Evolutionary conservation across 2,329 filamentous ascomycete genomes (phyloP).

Genomic region (Boeremia lycopersici): DNA sequence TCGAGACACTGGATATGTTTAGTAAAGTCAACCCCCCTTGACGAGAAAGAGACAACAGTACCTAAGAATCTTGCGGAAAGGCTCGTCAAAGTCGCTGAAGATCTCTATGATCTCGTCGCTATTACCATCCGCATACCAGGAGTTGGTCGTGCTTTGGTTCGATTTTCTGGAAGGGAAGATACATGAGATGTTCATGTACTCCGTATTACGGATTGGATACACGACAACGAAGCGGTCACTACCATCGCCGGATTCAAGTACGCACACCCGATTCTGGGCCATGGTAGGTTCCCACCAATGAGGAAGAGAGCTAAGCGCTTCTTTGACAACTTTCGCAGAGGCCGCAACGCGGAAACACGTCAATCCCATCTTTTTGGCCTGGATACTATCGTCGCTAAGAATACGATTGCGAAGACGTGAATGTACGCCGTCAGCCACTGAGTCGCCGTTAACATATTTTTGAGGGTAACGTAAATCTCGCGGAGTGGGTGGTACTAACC

Average conservation of each 20-base stretch:
- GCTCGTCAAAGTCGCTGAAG: constrained; percentile 46
- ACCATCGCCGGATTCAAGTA: constrained; percentile 7
- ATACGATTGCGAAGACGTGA: constrained; percentile 7
- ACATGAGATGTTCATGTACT: constrained; percentile 14
- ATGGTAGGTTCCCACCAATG: constrained; percentile 16
- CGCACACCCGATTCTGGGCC: background rate
- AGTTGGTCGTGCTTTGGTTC: constrained; percentile 18
- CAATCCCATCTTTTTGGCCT: constrained; percentile 9
- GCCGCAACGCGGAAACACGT: constrained; percentile 13
- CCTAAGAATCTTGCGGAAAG: constrained; percentile 2
- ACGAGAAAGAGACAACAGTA: background rate
- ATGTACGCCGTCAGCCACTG: constrained; percentile 17
- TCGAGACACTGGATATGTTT: background rate
- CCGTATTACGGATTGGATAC: constrained; percentile 7
- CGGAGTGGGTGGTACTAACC: background rate
- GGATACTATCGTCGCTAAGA: background rate
- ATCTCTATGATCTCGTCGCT: constrained; percentile 43
- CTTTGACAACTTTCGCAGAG: constrained; percentile 3
- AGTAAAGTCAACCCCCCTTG: background rate
- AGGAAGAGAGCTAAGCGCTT: constrained; percentile 7
- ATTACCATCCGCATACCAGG: constrained; percentile 48
- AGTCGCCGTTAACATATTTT: background rate
- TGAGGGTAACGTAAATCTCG: background rate
- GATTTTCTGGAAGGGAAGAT: background rate
- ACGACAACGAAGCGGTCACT: constrained; percentile 5